Evolutionary conservation across 1,284 basidiomycete species (phyloP).

Genomic region (Pascua guehoae): DNA sequence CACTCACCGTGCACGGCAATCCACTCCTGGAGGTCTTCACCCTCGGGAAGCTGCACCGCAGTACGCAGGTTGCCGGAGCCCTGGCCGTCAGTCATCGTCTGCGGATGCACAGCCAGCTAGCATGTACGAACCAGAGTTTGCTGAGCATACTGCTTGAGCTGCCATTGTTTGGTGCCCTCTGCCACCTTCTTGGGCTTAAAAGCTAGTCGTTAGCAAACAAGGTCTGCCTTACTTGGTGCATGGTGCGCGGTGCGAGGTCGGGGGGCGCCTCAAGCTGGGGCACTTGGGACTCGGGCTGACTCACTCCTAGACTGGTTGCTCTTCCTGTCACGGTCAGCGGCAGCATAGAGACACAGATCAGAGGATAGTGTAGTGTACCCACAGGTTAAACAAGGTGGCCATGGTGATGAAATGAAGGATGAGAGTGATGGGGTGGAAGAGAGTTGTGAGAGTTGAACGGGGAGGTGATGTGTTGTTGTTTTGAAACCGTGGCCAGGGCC

Average conservation of each 20-base stretch:
- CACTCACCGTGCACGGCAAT: conserved; percentile 86
- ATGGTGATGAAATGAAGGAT: conserved; percentile 14
- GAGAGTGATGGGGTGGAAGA: neutral
- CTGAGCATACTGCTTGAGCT: conserved; percentile 93
- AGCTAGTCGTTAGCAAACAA: conserved; percentile 44
- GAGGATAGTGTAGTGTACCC: conserved; percentile 8
- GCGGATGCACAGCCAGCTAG: neutral
- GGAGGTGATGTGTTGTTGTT: neutral
- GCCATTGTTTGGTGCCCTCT: conserved; percentile 94
- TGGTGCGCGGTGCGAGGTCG: too few relatives aligned
- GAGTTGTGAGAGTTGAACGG: conserved; percentile 1
- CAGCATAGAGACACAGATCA: too few relatives aligned
- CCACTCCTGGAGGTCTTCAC: conserved; percentile 94
- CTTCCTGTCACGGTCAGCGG: conserved; percentile 33
- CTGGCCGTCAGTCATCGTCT: conserved; percentile 50
- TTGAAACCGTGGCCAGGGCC: too few relatives aligned
- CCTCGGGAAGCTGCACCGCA: conserved; percentile 87
- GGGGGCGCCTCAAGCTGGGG: too few relatives aligned
- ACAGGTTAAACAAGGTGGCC: conserved; percentile 44
- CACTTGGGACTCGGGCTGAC: neutral
- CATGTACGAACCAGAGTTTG: conserved; percentile 70
- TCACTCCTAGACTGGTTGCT: conserved; percentile 40
- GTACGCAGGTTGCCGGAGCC: conserved; percentile 88
- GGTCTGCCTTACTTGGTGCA: neutral
- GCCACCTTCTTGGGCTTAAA: conserved; percentile 96